phyloP scores from a whole-genome alignment of 2,329 filamentous ascomycete genomes.

The Raffaelea albimanens region DNA sequence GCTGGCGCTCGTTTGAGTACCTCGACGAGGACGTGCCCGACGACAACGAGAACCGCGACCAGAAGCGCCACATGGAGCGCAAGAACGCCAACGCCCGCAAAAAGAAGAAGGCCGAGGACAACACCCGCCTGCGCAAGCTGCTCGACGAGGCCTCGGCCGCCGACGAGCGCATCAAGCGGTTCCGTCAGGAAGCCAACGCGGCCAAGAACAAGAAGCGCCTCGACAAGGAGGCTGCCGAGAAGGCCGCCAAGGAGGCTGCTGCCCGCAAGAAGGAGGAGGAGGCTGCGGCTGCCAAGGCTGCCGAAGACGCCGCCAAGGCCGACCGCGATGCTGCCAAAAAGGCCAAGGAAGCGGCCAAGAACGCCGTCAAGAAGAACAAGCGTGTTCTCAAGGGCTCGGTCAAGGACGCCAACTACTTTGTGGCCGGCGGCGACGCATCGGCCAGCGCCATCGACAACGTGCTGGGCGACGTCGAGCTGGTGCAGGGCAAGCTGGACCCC shows the following conservation, averaged over 20 bases:
- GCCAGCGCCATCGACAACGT: constrained; percentile 72
- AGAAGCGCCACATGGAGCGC: constrained; percentile 95
- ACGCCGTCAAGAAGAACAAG: constrained; percentile 99
- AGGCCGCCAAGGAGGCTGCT: constrained; percentile 78
- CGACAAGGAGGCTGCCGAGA: constrained; percentile 86
- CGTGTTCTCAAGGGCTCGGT: constrained; percentile 86
- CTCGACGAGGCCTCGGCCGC: constrained; percentile 76
- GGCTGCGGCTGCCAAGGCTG: constrained; percentile 68
- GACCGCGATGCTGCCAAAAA: constrained; percentile 83
- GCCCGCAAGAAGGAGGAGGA: constrained; percentile 76
- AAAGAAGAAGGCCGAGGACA: constrained; percentile 99
- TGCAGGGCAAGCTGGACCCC: constrained; percentile 81
- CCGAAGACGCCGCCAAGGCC: constrained; percentile 77
- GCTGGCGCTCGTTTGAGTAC: constrained; percentile 96
- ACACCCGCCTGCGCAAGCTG: constrained; percentile 75
- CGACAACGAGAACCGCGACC: constrained; percentile 97
- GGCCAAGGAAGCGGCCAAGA: constrained; percentile 97
- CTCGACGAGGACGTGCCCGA: constrained; percentile 98
- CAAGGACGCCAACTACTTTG: constrained; percentile 98
- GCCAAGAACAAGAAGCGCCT: constrained; percentile 92
- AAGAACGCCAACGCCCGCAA: constrained; percentile 97
- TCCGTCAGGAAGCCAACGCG: constrained; percentile 84
- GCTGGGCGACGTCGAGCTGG: constrained; percentile 72
- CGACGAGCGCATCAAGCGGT: constrained; percentile 96
- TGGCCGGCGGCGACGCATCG: constrained; percentile 61